Base-by-base conservation (phyloP, 1,284 basidiomycete species). In the Apiotrichum gamsii region DNA sequence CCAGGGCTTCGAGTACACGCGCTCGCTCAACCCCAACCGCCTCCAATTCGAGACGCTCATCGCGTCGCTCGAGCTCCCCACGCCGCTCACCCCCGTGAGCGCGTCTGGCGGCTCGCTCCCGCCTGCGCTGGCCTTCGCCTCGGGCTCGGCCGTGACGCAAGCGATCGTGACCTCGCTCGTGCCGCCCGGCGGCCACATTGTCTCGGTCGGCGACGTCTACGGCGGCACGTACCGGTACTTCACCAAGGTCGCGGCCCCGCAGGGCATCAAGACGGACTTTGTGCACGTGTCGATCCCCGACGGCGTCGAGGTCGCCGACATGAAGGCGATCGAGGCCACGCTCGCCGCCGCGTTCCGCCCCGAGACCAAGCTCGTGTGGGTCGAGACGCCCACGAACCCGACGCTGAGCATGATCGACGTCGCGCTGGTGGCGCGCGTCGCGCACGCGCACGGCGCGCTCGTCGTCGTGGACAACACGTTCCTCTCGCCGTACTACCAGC, bases 351-450 rank as follows among this genome's bases (percentile, higher is more conserved):
- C 35, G 14, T 47, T 53, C 32, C 43, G 33, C 14, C 24, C 37
- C 31, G 29, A 30, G 13, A 46, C 51, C 3, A 57, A 93, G 85
- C 77, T 97, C n/a, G 81, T 98, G 49, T 97, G 91, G 91, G 82
- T 96, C 64, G 93, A 98, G 73, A 80, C 87, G 0, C 94, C 93
- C 0, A 96, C 91, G 14, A 97, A 97, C 74, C 94, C 94, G 0
- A 90, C 89, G 1, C 82, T 97, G 11, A 67, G 72, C 15, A 67
- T 79, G 30, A 79, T 91, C 39, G 52, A 54, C 49, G 30, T 54
- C 34, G 46, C 36, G 42, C 39, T 41, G 21, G 52, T 54, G 32
- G 39, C 43, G 8, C 39, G 40, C 23, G 47, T 54, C 29, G 52
- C 52, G n/a, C 49, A 54, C 45, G 37, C 25, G 21, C 49, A 51